phyloP scores from a whole-genome alignment of 257 asterid genomes.

The Solanum piurae region DNA sequence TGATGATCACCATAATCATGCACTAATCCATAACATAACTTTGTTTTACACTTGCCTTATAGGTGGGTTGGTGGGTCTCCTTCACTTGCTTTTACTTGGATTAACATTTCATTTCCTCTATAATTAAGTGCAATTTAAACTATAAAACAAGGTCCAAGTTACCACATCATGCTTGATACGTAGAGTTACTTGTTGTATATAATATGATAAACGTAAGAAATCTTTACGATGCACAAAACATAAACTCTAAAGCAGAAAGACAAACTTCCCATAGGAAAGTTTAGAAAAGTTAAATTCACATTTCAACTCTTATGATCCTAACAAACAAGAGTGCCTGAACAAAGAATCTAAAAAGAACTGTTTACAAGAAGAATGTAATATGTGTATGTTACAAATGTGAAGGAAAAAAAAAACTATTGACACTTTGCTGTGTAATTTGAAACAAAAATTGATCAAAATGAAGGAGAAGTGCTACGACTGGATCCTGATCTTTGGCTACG shows the following conservation, averaged over 20 bases:
- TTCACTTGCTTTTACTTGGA: neutral
- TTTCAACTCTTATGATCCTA: neutral
- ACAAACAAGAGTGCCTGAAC: conserved; percentile 3
- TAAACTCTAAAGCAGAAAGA: neutral
- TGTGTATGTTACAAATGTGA: neutral
- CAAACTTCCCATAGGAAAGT: neutral
- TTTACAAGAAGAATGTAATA: neutral
- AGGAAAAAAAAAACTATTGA: neutral
- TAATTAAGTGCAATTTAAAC: neutral
- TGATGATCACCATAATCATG: neutral
- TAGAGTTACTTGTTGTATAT: neutral
- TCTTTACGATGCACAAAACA: neutral
- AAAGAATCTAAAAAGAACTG: neutral
- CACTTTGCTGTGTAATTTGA: neutral
- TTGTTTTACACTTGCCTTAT: neutral
- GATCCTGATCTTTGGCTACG: conserved; percentile 22
- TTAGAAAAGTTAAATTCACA: neutral
- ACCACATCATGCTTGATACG: neutral
- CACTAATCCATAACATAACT: neutral
- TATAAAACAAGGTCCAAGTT: neutral
- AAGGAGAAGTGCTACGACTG: conserved; percentile 18
- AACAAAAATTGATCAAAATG: neutral
- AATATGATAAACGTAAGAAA: neutral
- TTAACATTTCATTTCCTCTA: neutral
- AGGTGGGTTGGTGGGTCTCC: neutral